phyloP scores from a whole-genome alignment of 2,329 filamentous ascomycete species.

The Delphinella strobiligena region DNA sequence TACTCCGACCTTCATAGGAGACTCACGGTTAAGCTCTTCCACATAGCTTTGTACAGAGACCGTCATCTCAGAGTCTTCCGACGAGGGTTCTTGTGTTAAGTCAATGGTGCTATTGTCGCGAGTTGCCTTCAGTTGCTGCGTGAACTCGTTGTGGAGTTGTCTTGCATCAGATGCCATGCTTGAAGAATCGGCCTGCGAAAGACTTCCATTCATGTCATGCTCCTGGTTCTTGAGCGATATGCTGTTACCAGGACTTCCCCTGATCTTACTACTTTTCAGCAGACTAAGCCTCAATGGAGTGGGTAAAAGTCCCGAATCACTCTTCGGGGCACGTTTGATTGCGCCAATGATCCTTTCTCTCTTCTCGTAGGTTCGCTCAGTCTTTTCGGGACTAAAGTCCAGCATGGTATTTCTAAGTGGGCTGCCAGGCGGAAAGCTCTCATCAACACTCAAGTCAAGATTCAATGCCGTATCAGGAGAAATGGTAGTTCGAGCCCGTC shows the following conservation, averaged over 20 bases:
- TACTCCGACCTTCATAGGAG: slow-evolving; percentile 22
- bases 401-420: slow-evolving; percentile 8
- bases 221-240: too few relatives aligned
- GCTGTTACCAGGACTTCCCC: slow-evolving; percentile 4
- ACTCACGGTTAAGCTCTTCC: slow-evolving; percentile 23
- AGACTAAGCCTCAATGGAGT: slow-evolving; percentile 16
- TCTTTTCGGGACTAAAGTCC: slow-evolving; percentile 15
- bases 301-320: slow-evolving; percentile 4
- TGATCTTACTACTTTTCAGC: slow-evolving; percentile 14
- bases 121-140: slow-evolving; percentile 1
- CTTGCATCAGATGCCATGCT: slow-evolving; percentile 20
- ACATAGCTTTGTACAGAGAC: slow-evolving; percentile 19
- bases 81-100: slow-evolving; percentile 1
- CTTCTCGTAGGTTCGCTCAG: neutral
- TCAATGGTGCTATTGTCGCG: slow-evolving; percentile 1
- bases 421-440: slow-evolving; percentile 8
- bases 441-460: too few relatives aligned
- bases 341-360: too few relatives aligned
- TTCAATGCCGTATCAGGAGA: too few relatives aligned
- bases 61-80: slow-evolving; percentile 7
- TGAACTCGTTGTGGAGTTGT: slow-evolving; percentile 17
- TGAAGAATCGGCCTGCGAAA: too few relatives aligned
- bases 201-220: too few relatives aligned
- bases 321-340: neutral
- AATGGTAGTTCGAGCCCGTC: neutral